A percentile compares a stretch with the other conserved stretches of the same genome.
These are phyloP conservation scores for Monascus purpureus DNA, from an alignment of 495 filamentous ascomycete genomes.

Conservation along the genomic window DNA sequence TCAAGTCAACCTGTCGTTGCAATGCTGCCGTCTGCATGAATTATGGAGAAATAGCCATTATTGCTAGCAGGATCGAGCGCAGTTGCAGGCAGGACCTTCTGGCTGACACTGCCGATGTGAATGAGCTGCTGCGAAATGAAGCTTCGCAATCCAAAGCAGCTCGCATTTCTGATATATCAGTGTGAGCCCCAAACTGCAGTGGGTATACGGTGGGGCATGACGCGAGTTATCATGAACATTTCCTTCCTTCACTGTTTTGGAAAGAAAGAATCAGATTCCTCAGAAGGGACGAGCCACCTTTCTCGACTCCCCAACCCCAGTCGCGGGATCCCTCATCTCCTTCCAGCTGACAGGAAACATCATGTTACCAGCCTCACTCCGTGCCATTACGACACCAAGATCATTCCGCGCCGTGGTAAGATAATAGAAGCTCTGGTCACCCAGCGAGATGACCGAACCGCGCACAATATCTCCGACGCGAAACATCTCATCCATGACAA, in stretches of 20 bases:
- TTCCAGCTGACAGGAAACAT: slow-evolving; percentile 93
- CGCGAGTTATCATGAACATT: neutral
- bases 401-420: slow-evolving; percentile 79
- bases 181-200: too few species aligned
- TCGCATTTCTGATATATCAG: too few species aligned
- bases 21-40: too few species aligned
- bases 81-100: too few species aligned
- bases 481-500: slow-evolving; percentile 83
- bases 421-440: slow-evolving; percentile 91
- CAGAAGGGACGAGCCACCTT: slow-evolving; percentile 92
- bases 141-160: too few species aligned
- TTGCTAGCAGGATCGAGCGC: too few species aligned
- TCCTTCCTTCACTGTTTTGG: neutral
- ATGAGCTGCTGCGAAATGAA: too few species aligned
- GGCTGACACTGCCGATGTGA: too few species aligned
- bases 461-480: slow-evolving; percentile 86
- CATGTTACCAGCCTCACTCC: slow-evolving; percentile 71
- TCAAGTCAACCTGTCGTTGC: too few species aligned
- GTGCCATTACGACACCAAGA: slow-evolving; percentile 87
- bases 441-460: slow-evolving; percentile 77
- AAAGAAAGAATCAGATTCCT: slow-evolving; percentile 10
- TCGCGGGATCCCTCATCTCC: slow-evolving; percentile 74
- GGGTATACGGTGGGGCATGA: too few species aligned
- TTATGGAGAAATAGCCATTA: too few species aligned
- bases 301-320: slow-evolving; percentile 62